Percentiles rank a stretch among this genome's conserved stretches.
These are phyloP conservation scores for Phytophthora tentaculata DNA, from an alignment of 352 stramenopile genomes.

Conservation along the genomic window DNA sequence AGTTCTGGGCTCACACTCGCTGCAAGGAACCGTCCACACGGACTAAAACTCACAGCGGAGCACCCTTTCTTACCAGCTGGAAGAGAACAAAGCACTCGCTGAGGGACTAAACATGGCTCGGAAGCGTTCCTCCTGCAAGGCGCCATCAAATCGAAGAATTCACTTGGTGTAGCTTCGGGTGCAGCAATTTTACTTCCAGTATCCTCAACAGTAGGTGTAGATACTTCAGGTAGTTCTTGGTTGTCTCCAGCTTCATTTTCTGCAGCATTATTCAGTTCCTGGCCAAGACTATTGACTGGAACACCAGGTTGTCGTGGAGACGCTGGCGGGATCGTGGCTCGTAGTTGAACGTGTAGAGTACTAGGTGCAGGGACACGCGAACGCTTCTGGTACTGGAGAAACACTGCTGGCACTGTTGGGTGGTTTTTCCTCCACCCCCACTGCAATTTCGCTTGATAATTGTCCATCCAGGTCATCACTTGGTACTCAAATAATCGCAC, in stretches of 20 bases:
- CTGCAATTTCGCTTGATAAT: slow-evolving; percentile 59
- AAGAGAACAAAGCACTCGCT: slow-evolving; percentile 60
- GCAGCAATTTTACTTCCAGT: not conserved
- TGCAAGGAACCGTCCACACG: slow-evolving; percentile 58
- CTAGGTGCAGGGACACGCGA: slow-evolving; percentile 31
- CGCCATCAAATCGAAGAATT: slow-evolving; percentile 23
- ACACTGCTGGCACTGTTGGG: slow-evolving; percentile 51
- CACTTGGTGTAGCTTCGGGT: slow-evolving; percentile 6
- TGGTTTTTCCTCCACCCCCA: slow-evolving; percentile 50
- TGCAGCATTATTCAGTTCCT: not conserved
- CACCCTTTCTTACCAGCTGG: slow-evolving; percentile 64
- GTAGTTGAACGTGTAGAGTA: slow-evolving; percentile 50
- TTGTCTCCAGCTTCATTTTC: slow-evolving; percentile 14
- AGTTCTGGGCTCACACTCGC: slow-evolving; percentile 44
- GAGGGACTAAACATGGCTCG: slow-evolving; percentile 64
- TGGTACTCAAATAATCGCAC: slow-evolving; percentile 70
- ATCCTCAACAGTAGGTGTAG: not conserved
- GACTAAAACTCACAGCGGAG: slow-evolving; percentile 65
- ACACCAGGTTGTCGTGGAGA: slow-evolving; percentile 12
- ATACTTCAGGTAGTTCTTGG: slow-evolving; percentile 19
- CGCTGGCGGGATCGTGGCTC: slow-evolving; percentile 14
- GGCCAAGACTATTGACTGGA: not conserved
- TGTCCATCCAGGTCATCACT: slow-evolving; percentile 63
- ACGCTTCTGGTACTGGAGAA: slow-evolving; percentile 70
- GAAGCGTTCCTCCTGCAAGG: slow-evolving; percentile 41